These are phyloP conservation scores for Cryptococcus maquisensis DNA, from an alignment of 1,284 basidiomycete genomes.

Conservation along the genomic window DNA sequence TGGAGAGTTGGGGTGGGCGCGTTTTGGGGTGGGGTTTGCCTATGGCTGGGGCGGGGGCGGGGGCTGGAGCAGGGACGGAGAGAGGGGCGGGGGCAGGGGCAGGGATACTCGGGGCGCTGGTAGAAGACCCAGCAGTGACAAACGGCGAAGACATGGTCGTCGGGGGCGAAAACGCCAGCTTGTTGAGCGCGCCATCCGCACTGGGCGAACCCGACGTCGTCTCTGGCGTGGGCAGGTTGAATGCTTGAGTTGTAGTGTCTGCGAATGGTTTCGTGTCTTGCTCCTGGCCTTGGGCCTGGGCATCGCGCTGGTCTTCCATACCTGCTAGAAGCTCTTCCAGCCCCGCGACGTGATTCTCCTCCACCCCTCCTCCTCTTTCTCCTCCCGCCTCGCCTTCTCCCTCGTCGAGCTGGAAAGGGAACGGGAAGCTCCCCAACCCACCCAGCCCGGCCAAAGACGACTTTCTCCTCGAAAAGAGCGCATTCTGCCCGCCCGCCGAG, in stretches of 20 bases:
- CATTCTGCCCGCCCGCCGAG: neutral
- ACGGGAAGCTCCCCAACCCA: neutral
- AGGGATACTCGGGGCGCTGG: too few relatives aligned
- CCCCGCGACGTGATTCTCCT: conserved; percentile 9
- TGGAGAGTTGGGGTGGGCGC: conserved; percentile 21
- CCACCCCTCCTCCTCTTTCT: neutral
- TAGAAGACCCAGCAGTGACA: conserved; percentile 11
- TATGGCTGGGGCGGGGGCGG: neutral
- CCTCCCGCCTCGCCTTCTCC: neutral
- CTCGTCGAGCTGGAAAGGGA: neutral
- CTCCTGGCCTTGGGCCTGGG: neutral
- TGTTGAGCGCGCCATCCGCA: neutral
- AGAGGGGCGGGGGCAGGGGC: neutral
- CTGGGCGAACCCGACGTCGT: conserved; percentile 22
- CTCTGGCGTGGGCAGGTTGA: conserved; percentile 33
- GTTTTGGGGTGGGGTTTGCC: conserved; percentile 3
- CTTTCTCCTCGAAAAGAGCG: neutral
- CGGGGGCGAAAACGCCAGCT: conserved; percentile 1
- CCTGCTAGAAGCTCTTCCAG: conserved; percentile 38
- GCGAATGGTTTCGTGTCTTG: neutral
- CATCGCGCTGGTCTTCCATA: conserved; percentile 22
- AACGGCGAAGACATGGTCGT: conserved; percentile 13
- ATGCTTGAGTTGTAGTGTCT: neutral
- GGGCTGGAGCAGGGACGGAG: neutral
- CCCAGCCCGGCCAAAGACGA: neutral